Evolutionary conservation across 257 asterid species (phyloP), one percentile per base, ranked within the genome.

Genomic region (Nicotiana sylvestris): DNA sequence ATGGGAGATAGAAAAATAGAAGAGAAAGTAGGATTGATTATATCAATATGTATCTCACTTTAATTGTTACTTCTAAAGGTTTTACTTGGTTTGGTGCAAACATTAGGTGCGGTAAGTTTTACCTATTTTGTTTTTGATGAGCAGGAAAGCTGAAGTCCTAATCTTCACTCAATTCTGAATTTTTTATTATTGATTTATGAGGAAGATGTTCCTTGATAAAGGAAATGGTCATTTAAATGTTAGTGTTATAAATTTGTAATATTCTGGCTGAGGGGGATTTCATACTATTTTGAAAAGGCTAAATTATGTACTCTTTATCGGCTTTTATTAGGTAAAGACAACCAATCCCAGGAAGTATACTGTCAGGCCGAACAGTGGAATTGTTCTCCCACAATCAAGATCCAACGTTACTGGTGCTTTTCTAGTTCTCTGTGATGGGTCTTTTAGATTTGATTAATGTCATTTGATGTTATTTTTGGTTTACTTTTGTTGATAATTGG

Each of bases 281-380:
- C 4, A 13, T 81, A 7, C 61, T 46, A 25, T 46, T 43, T 72
- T 46, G 37, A 72, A 46, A 72, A 43, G 39, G 21, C 25, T 49
- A 21, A 27, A 49, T 74, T 49, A 49, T 39, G 4, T 49, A 21
- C 18, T 65, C 25, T 56, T 72, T 46, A 37, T 30, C 25, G 17
- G 37, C 35, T 29, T 15, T 81, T 32, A 66, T 29, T 81, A 80
- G 86, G 86, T 84, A 25, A 84, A 84, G 80, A 84, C 86, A 4
- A 84, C 86, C 10, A 84, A 80, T 72, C 86, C 86, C 25, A 84
- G 78, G 69, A 84, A 84, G 83, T 84, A 84, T 61, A 78, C 65
- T 49, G 84, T 84, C n/a, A 29, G 83, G 66, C 86, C 86, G 3
- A 84, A 84, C 74, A 69, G 37, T 56, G 84, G 86, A 18, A 30